phyloP scores from a whole-genome alignment of 768 basidiomycete species.

The Butyriboletus loyo region DNA sequence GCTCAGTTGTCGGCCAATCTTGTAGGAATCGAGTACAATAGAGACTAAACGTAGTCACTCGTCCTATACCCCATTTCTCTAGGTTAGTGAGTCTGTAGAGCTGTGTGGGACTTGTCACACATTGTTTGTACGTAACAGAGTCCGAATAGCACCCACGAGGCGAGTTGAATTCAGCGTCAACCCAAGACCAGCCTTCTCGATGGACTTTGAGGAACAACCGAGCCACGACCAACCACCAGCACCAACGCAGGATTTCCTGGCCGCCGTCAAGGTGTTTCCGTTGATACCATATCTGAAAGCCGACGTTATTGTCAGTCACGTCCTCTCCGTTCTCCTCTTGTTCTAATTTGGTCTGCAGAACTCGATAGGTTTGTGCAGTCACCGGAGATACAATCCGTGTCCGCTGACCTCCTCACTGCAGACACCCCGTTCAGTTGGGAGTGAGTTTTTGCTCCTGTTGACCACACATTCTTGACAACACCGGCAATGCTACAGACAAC shows the following conservation, averaged over 20 bases:
- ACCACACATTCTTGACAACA: background rate
- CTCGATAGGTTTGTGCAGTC: conserved; percentile 26
- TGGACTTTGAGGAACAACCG: conserved; percentile 35
- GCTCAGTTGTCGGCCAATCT: background rate
- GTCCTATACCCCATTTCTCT: no score
- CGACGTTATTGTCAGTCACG: conserved; percentile 59
- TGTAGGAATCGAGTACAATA: background rate
- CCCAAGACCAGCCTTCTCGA: conserved; percentile 11
- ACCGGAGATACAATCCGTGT: background rate
- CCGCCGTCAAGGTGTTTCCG: conserved; percentile 74
- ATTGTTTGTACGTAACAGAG: no score
- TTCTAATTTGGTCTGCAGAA: conserved; percentile 17
- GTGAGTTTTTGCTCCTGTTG: conserved; percentile 41
- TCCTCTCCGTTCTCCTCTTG: conserved; percentile 10
- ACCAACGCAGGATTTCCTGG: conserved; percentile 55
- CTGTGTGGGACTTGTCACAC: no score
- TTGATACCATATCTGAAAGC: conserved; percentile 69
- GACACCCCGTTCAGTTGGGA: conserved; percentile 79
- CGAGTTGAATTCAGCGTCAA: background rate
- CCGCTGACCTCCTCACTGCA: conserved; percentile 22
- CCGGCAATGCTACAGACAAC: conserved; percentile 53
- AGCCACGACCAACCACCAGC: conserved; percentile 39
- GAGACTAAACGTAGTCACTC: background rate
- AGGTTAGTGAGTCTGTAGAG: no score
- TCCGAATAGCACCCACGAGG: no score